phyloP scores from a whole-genome alignment of 2,329 filamentous ascomycete genomes.

The Coniochaeta hoffmannii region DNA sequence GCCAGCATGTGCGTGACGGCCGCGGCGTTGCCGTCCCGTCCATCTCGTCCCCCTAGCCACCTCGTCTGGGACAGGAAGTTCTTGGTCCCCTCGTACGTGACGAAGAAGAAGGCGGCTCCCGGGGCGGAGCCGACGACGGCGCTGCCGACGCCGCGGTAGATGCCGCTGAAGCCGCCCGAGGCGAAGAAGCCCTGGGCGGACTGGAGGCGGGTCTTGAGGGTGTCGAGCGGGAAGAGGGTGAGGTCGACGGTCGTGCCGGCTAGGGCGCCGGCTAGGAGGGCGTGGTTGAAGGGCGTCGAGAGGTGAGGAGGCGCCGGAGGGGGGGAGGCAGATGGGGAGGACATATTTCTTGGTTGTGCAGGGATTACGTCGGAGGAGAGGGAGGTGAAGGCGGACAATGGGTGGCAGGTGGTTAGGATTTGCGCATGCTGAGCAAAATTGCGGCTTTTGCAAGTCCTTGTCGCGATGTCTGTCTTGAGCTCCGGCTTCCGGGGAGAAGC shows the following conservation, averaged over 20 bases:
- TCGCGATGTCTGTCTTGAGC: background rate
- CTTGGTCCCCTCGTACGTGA: conserved; percentile 80
- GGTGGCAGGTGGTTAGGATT: too few relatives aligned
- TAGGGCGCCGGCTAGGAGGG: conserved; percentile 73
- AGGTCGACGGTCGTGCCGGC: conserved; percentile 96
- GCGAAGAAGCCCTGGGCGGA: conserved; percentile 69
- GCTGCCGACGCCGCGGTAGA: conserved; percentile 87
- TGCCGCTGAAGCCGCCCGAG: conserved; percentile 80
- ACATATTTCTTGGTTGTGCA: too few relatives aligned
- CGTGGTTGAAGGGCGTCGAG: conserved; percentile 45
- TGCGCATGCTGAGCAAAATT: too few relatives aligned
- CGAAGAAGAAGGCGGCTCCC: conserved; percentile 94
- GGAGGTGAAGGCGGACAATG: background rate
- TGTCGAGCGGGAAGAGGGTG: conserved; percentile 95
- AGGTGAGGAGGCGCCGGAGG: background rate
- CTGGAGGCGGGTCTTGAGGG: conserved; percentile 95
- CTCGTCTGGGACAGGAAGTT: conserved; percentile 28
- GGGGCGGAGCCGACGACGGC: conserved; percentile 88
- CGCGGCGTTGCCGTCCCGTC: conserved; percentile 19
- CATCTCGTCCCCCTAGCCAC: conserved; percentile 3
- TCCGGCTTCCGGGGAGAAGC: background rate
- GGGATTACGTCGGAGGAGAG: background rate
- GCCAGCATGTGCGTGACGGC: conserved; percentile 68
- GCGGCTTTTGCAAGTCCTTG: too few relatives aligned
- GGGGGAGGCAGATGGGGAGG: background rate